phyloP scores from a whole-genome alignment of 352 stramenopile species.

The Phytopythium sindhum region DNA sequence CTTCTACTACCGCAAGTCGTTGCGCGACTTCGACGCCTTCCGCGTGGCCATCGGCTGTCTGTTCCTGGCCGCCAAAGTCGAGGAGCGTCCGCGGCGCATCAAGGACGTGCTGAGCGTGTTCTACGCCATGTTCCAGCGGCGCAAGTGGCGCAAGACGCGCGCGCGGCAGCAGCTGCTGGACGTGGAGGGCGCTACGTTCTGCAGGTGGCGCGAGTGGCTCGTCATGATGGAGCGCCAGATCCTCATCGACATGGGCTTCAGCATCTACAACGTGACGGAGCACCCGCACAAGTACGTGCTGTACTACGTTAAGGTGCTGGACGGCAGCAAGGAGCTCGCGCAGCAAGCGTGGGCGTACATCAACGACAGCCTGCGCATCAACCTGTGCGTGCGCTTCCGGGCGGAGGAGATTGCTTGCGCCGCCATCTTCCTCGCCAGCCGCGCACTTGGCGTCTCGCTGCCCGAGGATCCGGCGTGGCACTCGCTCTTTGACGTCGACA shows the following conservation, averaged over 20 bases:
- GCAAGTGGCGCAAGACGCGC: slow-evolving; percentile 50
- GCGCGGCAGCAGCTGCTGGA: slow-evolving; percentile 67
- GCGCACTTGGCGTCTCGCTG: slow-evolving; percentile 49
- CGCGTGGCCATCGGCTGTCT: slow-evolving; percentile 85
- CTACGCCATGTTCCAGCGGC: slow-evolving; percentile 78
- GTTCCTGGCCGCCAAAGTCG: slow-evolving; percentile 88
- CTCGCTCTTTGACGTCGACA: slow-evolving; percentile 62
- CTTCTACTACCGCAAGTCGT: slow-evolving; percentile 88
- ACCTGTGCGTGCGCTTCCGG: slow-evolving; percentile 81
- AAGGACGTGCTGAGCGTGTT: slow-evolving; percentile 87
- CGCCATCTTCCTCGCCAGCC: slow-evolving; percentile 85
- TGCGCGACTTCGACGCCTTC: slow-evolving; percentile 88
- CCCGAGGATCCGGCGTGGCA: slow-evolving; percentile 63
- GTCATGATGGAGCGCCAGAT: slow-evolving; percentile 87
- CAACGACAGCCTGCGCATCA: slow-evolving; percentile 86
- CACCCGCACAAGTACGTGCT: slow-evolving; percentile 93
- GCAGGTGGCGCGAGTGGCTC: slow-evolving; percentile 79
- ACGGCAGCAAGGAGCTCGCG: slow-evolving; percentile 61
- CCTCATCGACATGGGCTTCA: slow-evolving; percentile 92
- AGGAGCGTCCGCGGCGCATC: slow-evolving; percentile 81
- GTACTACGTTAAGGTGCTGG: slow-evolving; percentile 90
- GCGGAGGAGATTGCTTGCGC: slow-evolving; percentile 87
- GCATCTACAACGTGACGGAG: slow-evolving; percentile 90
- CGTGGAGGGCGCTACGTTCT: slow-evolving; percentile 53
- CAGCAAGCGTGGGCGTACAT: slow-evolving; percentile 89